A percentile compares a stretch with the other conserved stretches of the same genome.
Conservation (phyloP, 441 rosid genomes). For the Syzygium malaccense region DNA sequence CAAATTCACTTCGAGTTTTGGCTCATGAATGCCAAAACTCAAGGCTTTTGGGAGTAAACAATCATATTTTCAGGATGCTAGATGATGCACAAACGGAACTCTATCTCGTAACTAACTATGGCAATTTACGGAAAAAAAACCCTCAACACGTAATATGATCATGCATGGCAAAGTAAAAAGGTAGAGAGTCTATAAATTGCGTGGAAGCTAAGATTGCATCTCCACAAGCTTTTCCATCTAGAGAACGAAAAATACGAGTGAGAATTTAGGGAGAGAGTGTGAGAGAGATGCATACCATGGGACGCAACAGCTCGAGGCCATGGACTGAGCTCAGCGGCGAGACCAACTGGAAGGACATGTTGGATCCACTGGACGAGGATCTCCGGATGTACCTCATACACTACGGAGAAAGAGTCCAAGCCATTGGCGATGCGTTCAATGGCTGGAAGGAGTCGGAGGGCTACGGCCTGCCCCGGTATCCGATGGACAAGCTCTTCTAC, state of each 20-base stretch:
- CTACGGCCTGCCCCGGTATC: conserved; percentile 19
- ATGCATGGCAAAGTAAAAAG: not conserved
- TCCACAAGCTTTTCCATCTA: not conserved
- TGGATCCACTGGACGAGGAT: conserved; percentile 30
- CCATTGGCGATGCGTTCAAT: conserved; percentile 20
- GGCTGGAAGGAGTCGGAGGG: conserved; percentile 7
- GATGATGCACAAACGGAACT: not conserved
- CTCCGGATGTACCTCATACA: conserved; percentile 36
- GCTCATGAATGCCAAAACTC: no score
- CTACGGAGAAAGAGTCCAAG: conserved; percentile 28
- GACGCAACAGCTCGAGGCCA: not conserved
- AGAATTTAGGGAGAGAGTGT: not conserved
- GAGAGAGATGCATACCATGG: not conserved
- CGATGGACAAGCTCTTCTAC: conserved; percentile 22
- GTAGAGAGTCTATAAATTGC: not conserved
- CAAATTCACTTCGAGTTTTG: no score
- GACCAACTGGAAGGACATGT: conserved; percentile 24
- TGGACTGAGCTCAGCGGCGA: conserved; percentile 38
- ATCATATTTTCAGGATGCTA: not conserved
- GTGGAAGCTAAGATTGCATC: not conserved
- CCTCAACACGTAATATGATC: not conserved
- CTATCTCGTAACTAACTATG: not conserved
- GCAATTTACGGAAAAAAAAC: not conserved
- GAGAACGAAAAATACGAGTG: not conserved
- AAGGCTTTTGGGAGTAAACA: no score